Evolutionary conservation across 2,329 filamentous ascomycete species (phyloP).

Genomic region (Aspergillus neotritici): DNA sequence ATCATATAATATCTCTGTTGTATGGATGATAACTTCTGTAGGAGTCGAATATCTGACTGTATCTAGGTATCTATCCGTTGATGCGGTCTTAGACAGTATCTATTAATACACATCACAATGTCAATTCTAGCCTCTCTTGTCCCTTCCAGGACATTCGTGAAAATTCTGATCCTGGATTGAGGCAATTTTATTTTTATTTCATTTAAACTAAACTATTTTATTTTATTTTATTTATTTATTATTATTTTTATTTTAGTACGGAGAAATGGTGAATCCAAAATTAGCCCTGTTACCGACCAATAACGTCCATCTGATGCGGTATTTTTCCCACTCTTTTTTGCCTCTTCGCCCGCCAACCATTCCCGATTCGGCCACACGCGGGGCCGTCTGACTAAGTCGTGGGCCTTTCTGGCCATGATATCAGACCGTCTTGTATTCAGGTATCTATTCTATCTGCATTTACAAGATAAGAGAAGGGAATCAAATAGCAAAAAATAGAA

Average conservation of each 20-base stretch:
- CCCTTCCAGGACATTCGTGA: too few species aligned
- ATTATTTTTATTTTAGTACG: neutral
- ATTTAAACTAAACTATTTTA: too few species aligned
- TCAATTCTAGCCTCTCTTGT: too few species aligned
- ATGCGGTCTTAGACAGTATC: neutral
- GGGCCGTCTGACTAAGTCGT: neutral
- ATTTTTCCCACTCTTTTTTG: constrained; percentile 14
- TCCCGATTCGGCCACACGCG: neutral
- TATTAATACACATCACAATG: too few species aligned
- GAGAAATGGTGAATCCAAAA: constrained; percentile 16
- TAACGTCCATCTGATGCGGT: constrained; percentile 11
- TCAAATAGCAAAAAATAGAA: neutral
- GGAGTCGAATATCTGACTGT: too few species aligned
- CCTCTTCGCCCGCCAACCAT: constrained; percentile 6
- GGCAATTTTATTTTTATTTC: constrained; percentile 12
- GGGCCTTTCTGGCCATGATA: constrained; percentile 1
- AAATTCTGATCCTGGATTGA: too few species aligned
- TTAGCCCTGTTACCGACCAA: constrained; percentile 14
- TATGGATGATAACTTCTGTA: too few species aligned
- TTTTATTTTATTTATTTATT: neutral
- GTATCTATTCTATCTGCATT: neutral
- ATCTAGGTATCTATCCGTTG: neutral
- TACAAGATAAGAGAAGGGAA: too few species aligned
- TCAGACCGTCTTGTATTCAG: neutral
- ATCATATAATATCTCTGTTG: too few species aligned